Conservation (phyloP, 2,329 filamentous ascomycete species). For the Scedosporium aurantiacum region DNA sequence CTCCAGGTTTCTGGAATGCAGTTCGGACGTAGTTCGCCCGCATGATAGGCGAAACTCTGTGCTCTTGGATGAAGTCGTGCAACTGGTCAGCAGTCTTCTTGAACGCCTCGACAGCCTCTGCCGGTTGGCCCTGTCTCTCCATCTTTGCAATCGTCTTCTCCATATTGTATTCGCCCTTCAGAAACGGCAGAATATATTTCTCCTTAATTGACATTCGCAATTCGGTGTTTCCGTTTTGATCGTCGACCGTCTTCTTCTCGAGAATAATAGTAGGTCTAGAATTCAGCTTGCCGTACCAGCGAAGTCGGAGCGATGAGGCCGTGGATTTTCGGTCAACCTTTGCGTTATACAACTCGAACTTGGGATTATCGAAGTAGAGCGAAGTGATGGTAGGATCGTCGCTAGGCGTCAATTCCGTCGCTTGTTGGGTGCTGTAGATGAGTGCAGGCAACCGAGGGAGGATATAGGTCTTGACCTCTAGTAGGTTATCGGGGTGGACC, state of each 20-base stretch:
- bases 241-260: constrained; percentile 79
- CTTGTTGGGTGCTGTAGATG: constrained; percentile 80
- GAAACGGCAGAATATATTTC: constrained; percentile 82
- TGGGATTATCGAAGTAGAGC: constrained; percentile 84
- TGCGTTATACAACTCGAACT: constrained; percentile 74
- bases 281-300: constrained; percentile 83
- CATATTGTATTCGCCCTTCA: constrained; percentile 80
- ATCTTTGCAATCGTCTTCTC: constrained; percentile 86
- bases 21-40: constrained; percentile 90
- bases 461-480: constrained; percentile 95
- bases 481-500: constrained; percentile 89
- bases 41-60: constrained; percentile 71
- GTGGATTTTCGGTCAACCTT: constrained; percentile 70
- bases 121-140: constrained; percentile 60
- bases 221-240: constrained; percentile 68
- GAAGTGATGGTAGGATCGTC: constrained; percentile 89
- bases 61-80: constrained; percentile 66
- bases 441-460: constrained; percentile 82
- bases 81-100: constrained; percentile 64
- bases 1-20: constrained; percentile 90
- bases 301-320: constrained; percentile 71
- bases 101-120: constrained; percentile 56
- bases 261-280: constrained; percentile 70
- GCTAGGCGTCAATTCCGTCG: constrained; percentile 68
- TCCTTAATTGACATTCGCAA: constrained; percentile 78